Evolutionary conservation across 345 rosid species (phyloP).

Genomic region (Rhodamnia rubescens): DNA sequence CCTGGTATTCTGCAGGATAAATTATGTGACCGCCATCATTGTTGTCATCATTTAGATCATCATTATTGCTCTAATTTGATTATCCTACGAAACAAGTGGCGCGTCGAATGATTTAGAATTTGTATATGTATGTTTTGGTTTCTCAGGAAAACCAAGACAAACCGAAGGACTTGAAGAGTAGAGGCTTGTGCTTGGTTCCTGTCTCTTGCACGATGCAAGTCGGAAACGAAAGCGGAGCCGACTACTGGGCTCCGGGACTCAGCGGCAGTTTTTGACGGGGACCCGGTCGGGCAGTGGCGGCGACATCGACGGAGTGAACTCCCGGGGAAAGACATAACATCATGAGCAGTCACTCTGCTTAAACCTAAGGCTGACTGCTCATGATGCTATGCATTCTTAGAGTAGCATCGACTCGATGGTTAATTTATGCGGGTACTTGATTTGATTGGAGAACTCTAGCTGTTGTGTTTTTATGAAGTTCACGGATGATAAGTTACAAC

Average conservation of each 20-base stretch:
- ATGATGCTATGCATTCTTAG: slow-evolving; percentile 65
- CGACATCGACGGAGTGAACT: not conserved
- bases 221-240: slow-evolving; percentile 83
- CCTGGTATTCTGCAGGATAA: not conserved
- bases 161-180: slow-evolving; percentile 66
- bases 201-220: slow-evolving; percentile 81
- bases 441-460: not conserved
- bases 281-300: not conserved
- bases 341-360: slow-evolving; percentile 13
- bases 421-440: not conserved
- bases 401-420: not conserved
- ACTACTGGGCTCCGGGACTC: slow-evolving; percentile 85
- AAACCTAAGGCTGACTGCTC: slow-evolving; percentile 96
- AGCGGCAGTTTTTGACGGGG: not conserved
- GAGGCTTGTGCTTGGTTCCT: slow-evolving; percentile 95
- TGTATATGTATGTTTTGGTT: not conserved
- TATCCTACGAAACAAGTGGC: not conserved
- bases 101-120: not conserved
- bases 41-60: slow-evolving; percentile 1
- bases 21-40: not conserved
- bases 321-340: slow-evolving; percentile 3
- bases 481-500: not conserved
- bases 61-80: not conserved
- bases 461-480: not conserved
- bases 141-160: slow-evolving; percentile 17